These are phyloP conservation scores for Neofusicoccum kwambonambiense DNA, from an alignment of 2,329 filamentous ascomycete species.

Conservation along the genomic window DNA sequence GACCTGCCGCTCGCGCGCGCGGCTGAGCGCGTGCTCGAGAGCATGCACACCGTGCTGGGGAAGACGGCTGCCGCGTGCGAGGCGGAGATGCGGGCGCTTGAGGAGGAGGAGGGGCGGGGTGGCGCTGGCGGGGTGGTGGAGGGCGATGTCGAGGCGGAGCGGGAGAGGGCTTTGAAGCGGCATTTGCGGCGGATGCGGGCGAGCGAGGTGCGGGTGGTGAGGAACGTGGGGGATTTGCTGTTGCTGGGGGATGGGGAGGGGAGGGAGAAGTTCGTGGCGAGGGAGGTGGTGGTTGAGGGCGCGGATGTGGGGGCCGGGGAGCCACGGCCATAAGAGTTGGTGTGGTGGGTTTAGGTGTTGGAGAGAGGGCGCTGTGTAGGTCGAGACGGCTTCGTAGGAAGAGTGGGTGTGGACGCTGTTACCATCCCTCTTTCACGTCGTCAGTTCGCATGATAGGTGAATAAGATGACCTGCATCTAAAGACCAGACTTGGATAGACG, in stretches of 20 bases:
- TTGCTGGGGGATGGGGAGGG: constrained; percentile 67
- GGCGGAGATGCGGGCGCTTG: constrained; percentile 55
- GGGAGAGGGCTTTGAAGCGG: constrained; percentile 50
- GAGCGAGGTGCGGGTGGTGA: constrained; percentile 81
- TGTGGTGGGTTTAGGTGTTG: constrained; percentile 27
- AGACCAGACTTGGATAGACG: not conserved
- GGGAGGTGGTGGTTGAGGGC: constrained; percentile 29
- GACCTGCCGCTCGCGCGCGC: constrained; percentile 82
- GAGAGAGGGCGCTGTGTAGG: constrained; percentile 16
- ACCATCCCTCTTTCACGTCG: too few relatives aligned
- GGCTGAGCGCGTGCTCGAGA: constrained; percentile 81
- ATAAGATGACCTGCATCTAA: not conserved
- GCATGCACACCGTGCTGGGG: constrained; percentile 83
- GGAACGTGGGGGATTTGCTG: constrained; percentile 68
- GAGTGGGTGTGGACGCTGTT: not conserved
- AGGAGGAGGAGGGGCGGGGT: constrained; percentile 45
- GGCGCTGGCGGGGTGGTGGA: constrained; percentile 44
- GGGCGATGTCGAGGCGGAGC: constrained; percentile 42
- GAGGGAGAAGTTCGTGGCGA: constrained; percentile 59
- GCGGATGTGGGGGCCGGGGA: constrained; percentile 21
- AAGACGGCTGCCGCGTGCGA: constrained; percentile 66
- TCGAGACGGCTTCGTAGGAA: not conserved
- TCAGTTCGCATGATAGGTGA: too few relatives aligned
- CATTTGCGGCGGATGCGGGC: constrained; percentile 75
- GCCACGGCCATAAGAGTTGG: constrained; percentile 24